Evolutionary conservation across 305 asterid species (phyloP).

Genomic region (Stenogyne calaminthoides): DNA sequence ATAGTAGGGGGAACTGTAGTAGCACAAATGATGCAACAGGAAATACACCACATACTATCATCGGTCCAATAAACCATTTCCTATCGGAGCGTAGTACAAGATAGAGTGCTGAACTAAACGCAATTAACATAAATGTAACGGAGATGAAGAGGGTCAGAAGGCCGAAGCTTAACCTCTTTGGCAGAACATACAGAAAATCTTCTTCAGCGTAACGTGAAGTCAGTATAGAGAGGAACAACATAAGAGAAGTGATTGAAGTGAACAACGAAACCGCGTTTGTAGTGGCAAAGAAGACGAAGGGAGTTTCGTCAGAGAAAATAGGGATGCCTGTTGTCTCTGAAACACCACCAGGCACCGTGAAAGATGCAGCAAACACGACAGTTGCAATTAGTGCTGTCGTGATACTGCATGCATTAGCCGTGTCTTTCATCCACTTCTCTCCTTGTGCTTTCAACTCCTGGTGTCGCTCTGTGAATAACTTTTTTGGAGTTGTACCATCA

Average conservation of each 20-base stretch:
- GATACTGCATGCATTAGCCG: neutral
- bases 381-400: neutral
- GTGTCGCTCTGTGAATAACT: neutral
- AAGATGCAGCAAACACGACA: neutral
- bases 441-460: neutral
- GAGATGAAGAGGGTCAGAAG: neutral
- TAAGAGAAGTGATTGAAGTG: neutral
- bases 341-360: neutral
- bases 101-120: slow-evolving; percentile 4
- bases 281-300: neutral
- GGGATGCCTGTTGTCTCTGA: no score
- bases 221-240: slow-evolving; percentile 5
- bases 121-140: slow-evolving; percentile 1
- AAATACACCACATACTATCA: no score
- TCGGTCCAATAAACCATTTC: no score
- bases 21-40: no score
- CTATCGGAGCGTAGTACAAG: neutral
- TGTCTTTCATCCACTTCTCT: neutral
- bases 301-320: no score
- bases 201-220: slow-evolving; percentile 1
- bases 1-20: no score
- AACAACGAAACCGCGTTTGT: neutral
- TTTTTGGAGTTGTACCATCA: neutral
- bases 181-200: neutral
- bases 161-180: neutral